A percentile compares a stretch with the other conserved stretches of the same genome.
Conservation (phyloP, 306 rosid genomes). For the Betula pendula region DNA sequence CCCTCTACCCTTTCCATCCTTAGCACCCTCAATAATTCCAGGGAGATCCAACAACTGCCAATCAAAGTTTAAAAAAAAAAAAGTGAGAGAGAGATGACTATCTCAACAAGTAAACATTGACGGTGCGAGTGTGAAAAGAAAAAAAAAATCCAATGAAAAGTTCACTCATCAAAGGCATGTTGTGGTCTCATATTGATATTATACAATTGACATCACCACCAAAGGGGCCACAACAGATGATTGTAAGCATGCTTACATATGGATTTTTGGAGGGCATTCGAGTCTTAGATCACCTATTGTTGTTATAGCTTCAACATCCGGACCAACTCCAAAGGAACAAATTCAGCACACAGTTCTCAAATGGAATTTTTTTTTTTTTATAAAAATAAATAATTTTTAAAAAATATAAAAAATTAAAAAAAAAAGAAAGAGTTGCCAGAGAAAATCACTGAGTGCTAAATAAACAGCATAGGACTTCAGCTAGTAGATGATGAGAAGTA, state of each 20-base stretch:
- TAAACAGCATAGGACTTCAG: no score
- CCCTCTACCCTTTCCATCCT: constrained; percentile 99
- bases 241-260: not conserved
- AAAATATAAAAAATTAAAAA: no score
- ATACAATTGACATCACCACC: not conserved
- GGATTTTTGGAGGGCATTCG: not conserved
- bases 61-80: constrained; percentile 18
- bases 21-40: constrained; percentile 97
- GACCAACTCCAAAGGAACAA: no score
- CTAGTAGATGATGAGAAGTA: not conserved
- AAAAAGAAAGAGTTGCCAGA: no score
- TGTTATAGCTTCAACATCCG: not conserved
- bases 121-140: not conserved
- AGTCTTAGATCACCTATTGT: not conserved
- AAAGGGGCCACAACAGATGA: not conserved
- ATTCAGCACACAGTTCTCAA: no score
- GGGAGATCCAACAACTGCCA: constrained; percentile 98
- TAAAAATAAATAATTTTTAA: no score
- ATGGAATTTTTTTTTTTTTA: no score
- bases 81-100: not conserved
- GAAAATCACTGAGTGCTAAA: no score
- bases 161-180: not conserved
- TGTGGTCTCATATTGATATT: not conserved
- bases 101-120: not conserved
- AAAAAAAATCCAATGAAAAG: not conserved